These are phyloP conservation scores for Nannizziopsis barbatae DNA, from an alignment of 2,329 filamentous ascomycete genomes.

Conservation along the genomic window DNA sequence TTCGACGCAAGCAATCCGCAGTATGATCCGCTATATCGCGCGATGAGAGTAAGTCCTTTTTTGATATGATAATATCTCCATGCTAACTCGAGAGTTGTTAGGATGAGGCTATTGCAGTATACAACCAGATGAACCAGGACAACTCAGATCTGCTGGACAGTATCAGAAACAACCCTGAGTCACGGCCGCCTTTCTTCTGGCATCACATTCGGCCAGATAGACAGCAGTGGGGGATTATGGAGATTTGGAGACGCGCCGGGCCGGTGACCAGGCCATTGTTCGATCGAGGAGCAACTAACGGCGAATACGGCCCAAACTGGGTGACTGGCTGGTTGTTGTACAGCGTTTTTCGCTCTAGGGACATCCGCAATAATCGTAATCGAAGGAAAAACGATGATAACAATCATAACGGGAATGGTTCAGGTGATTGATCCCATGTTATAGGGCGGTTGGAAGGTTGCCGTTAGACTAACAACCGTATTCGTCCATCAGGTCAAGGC, in stretches of 20 bases:
- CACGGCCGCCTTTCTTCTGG: conserved; percentile 37
- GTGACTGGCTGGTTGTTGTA: conserved; percentile 39
- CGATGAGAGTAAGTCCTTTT: conserved; percentile 33
- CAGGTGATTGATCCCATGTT: conserved; percentile 13
- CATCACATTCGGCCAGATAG: conserved; percentile 37
- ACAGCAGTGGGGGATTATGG: conserved; percentile 33
- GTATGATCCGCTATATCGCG: conserved; percentile 36
- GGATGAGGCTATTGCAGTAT: conserved; percentile 37
- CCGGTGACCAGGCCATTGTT: conserved; percentile 32
- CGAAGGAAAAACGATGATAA: conserved; percentile 28
- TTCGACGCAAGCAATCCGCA: conserved; percentile 32
- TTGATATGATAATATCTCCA: neutral
- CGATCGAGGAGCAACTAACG: conserved; percentile 31
- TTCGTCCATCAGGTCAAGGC: conserved; percentile 14
- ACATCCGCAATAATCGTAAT: conserved; percentile 38
- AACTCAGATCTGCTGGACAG: conserved; percentile 33
- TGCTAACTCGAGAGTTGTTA: conserved; percentile 14
- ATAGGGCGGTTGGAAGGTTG: conserved; percentile 10
- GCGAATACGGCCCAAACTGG: conserved; percentile 39
- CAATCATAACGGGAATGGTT: conserved; percentile 8
- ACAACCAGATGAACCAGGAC: conserved; percentile 34
- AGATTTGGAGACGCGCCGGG: conserved; percentile 34
- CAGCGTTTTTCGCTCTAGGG: conserved; percentile 38
- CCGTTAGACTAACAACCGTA: neutral
- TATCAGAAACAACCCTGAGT: conserved; percentile 28